phyloP scores from a whole-genome alignment of 495 filamentous ascomycete genomes.

The Penicillium macrosclerotiorum region DNA sequence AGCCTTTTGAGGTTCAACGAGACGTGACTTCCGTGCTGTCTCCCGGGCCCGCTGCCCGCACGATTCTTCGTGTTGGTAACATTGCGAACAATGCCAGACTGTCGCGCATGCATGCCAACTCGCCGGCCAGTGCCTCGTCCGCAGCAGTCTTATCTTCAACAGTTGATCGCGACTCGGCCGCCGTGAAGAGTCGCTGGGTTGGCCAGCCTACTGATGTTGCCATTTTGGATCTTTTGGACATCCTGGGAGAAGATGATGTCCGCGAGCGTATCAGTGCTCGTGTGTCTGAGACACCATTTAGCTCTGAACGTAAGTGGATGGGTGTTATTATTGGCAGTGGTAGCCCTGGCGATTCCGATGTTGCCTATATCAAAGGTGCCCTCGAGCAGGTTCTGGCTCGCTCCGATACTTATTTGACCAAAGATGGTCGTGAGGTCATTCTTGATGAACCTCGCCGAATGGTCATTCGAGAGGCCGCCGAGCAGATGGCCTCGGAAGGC shows the following conservation, averaged over 20 bases:
- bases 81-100: slow-evolving; percentile 94
- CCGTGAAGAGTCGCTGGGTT: slow-evolving; percentile 82
- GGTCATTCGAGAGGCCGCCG: slow-evolving; percentile 75
- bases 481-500: slow-evolving; percentile 88
- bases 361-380: slow-evolving; percentile 93
- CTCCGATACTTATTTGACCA: slow-evolving; percentile 87
- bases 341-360: slow-evolving; percentile 52
- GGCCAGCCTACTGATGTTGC: slow-evolving; percentile 97
- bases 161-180: slow-evolving; percentile 57
- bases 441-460: slow-evolving; percentile 75
- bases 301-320: slow-evolving; percentile 99
- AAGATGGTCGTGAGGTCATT: slow-evolving; percentile 81
- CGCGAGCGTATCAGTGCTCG: slow-evolving; percentile 78
- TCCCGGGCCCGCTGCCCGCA: slow-evolving; percentile 68
- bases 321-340: slow-evolving; percentile 75
- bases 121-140: slow-evolving; percentile 64
- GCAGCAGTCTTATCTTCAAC: slow-evolving; percentile 77
- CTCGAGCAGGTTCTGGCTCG: slow-evolving; percentile 81
- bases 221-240: slow-evolving; percentile 86
- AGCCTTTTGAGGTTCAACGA: slow-evolving; percentile 70
- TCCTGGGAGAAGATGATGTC: slow-evolving; percentile 85
- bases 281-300: slow-evolving; percentile 85
- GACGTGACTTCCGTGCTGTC: slow-evolving; percentile 59
- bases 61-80: slow-evolving; percentile 85
- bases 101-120: slow-evolving; percentile 57